A percentile compares a stretch with the other conserved stretches of the same genome.
Evolutionary conservation across 2,329 filamentous ascomycete genomes (phyloP).

Genomic region (Malbranchea cinnamomea): DNA sequence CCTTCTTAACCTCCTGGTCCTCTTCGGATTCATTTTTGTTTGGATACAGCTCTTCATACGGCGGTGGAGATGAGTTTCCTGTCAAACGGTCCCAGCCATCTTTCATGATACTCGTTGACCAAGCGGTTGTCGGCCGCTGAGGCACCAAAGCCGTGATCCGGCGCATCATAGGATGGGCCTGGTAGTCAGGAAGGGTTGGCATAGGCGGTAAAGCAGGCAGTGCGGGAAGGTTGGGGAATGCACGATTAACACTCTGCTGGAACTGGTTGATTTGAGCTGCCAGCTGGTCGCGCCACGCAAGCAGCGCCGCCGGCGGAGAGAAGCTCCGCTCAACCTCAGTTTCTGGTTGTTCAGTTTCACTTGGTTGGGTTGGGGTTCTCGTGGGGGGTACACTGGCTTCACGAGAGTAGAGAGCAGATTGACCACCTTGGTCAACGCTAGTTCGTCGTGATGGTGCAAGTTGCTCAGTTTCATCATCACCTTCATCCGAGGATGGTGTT

Average conservation of each 20-base stretch:
- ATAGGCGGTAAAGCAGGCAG: slow-evolving; percentile 32
- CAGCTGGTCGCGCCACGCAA: slow-evolving; percentile 59
- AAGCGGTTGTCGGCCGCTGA: slow-evolving; percentile 41
- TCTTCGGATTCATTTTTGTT: slow-evolving; percentile 20
- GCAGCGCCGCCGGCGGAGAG: slow-evolving; percentile 48
- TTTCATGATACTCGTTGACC: slow-evolving; percentile 17
- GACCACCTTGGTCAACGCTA: slow-evolving; percentile 21
- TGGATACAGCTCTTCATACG: slow-evolving; percentile 69
- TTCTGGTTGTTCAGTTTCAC: slow-evolving; percentile 15
- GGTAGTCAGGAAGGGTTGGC: slow-evolving; percentile 55
- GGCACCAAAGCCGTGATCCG: slow-evolving; percentile 59
- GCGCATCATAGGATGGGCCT: slow-evolving; percentile 56
- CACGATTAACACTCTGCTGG: slow-evolving; percentile 53
- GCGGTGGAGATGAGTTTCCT: slow-evolving; percentile 44
- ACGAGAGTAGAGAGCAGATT: slow-evolving; percentile 12
- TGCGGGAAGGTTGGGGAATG: slow-evolving; percentile 46
- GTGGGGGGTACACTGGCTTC: slow-evolving; percentile 10
- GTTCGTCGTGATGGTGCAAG: slow-evolving; percentile 20
- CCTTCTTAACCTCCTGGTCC: slow-evolving; percentile 29
- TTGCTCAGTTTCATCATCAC: slow-evolving; percentile 13
- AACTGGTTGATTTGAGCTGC: slow-evolving; percentile 61
- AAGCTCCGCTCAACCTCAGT: slow-evolving; percentile 20
- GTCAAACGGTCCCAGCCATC: slow-evolving; percentile 51
- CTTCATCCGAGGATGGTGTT: slow-evolving; percentile 17
- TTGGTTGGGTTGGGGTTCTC: too few species aligned